Evolutionary conservation across 176 grass and related monocot genomes (phyloP).

Genomic region (Tillandsia fasciculata): DNA sequence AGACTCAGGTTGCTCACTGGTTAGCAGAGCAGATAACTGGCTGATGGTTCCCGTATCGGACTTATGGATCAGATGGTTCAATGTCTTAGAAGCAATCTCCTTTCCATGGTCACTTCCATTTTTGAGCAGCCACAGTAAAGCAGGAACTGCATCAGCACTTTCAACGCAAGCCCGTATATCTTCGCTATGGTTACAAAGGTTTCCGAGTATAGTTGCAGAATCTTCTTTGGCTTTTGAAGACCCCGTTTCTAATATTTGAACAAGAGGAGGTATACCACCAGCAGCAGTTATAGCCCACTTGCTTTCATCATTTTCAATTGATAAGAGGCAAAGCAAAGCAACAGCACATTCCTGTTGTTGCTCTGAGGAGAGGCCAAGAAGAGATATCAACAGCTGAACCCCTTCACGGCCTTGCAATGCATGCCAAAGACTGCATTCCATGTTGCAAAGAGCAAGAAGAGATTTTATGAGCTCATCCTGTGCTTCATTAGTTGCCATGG

Average conservation of each 20-base stretch:
- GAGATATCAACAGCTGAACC: constrained; percentile 94
- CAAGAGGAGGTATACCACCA: constrained; percentile 99
- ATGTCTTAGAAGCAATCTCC: constrained; percentile 97
- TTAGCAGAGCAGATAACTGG: constrained; percentile 88
- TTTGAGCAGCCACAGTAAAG: constrained; percentile 98
- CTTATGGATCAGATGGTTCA: constrained; percentile 97
- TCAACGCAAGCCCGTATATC: constrained; percentile 98
- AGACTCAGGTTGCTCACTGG: constrained; percentile 92
- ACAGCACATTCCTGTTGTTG: constrained; percentile 99
- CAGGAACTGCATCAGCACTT: constrained; percentile 97
- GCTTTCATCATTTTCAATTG: constrained; percentile 99
- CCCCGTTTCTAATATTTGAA: constrained; percentile 98
- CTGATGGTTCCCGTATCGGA: constrained; percentile 98
- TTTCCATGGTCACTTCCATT: constrained; percentile 99
- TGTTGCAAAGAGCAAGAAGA: constrained; percentile 81
- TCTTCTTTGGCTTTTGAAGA: constrained; percentile 99
- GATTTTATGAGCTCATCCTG: constrained; percentile 91
- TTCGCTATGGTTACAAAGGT: constrained; percentile 99
- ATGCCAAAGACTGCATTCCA: constrained; percentile 87
- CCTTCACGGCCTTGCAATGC: constrained; percentile 98
- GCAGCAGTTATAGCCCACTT: constrained; percentile 99
- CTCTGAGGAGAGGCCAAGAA: constrained; percentile 97
- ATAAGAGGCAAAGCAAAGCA: constrained; percentile 79
- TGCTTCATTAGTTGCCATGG: constrained; percentile 80
- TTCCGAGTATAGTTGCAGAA: constrained; percentile 96